A percentile compares a stretch with the other conserved stretches of the same genome.
Evolutionary conservation across 257 asterid species (phyloP).

Genomic region (Leonotis leonurus): DNA sequence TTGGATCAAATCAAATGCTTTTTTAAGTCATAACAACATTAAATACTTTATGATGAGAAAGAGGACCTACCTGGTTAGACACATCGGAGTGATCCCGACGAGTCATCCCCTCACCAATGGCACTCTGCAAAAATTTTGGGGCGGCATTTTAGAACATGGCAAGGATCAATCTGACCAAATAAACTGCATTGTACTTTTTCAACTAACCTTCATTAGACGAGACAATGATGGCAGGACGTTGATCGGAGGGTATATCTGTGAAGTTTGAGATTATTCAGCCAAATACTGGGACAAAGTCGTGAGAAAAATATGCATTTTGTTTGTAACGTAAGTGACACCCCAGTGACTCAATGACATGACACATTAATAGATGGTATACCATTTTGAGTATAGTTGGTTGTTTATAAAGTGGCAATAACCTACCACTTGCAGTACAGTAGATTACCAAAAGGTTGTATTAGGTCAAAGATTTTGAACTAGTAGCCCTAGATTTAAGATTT

Average conservation of each 20-base stretch:
- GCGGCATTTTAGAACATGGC: background rate
- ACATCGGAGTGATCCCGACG: conserved; percentile 95
- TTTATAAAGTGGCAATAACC: too few species aligned
- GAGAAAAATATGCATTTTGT: background rate
- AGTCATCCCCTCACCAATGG: conserved; percentile 99
- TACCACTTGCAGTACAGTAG: too few species aligned
- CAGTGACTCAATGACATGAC: background rate
- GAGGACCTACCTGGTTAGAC: conserved; percentile 68
- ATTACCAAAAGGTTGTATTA: background rate
- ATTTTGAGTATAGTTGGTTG: background rate
- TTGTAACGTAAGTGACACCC: background rate
- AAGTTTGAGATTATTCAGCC: conserved; percentile 13
- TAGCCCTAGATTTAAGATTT: background rate
- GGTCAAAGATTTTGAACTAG: background rate
- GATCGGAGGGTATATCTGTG: conserved; percentile 95
- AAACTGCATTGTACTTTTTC: background rate
- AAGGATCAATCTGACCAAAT: background rate
- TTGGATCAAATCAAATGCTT: background rate
- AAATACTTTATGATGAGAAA: background rate
- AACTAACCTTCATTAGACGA: conserved; percentile 87
- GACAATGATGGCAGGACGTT: conserved; percentile 97
- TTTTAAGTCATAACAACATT: background rate
- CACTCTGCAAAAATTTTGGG: conserved; percentile 54
- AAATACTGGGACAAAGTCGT: background rate
- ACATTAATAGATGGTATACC: background rate